These are phyloP conservation scores for Entomophthora muscae DNA, from an alignment of 371 early-diverging fungal genomes.

Conservation along the genomic window DNA sequence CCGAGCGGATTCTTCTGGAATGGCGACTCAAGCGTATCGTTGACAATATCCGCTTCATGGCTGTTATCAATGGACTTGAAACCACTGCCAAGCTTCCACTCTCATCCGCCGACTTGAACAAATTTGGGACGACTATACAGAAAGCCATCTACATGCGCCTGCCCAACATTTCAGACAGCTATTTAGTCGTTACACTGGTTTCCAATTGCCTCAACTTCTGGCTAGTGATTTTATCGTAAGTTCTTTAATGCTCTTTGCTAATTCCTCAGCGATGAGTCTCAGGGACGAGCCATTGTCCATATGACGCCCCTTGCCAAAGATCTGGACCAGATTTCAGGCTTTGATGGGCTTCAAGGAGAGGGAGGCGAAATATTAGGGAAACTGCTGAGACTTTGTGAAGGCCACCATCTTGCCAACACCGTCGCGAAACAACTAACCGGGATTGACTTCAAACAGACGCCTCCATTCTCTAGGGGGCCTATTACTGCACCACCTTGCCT, in stretches of 20 bases:
- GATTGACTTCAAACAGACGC: neutral
- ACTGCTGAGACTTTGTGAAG: neutral
- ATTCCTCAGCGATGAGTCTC: neutral
- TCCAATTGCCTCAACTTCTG: neutral
- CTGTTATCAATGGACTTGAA: neutral
- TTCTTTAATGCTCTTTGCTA: neutral
- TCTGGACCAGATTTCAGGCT: neutral
- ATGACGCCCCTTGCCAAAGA: neutral
- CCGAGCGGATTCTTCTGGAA: neutral
- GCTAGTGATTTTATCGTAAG: neutral
- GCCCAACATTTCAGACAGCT: neutral
- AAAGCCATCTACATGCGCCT: neutral
- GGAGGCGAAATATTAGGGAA: neutral
- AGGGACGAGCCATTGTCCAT: neutral
- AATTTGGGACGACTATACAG: conserved; percentile 4
- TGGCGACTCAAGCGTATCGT: neutral
- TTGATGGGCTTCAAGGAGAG: neutral
- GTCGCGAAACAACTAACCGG: neutral
- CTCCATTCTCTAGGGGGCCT: neutral
- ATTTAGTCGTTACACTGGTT: neutral
- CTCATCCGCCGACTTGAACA: neutral
- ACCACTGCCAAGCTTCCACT: neutral
- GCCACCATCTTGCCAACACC: neutral
- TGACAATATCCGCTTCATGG: neutral
- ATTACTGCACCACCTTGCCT: neutral